Conservation (phyloP, 2,329 filamentous ascomycete genomes). For the Pseudogymnoascus sp. region DNA sequence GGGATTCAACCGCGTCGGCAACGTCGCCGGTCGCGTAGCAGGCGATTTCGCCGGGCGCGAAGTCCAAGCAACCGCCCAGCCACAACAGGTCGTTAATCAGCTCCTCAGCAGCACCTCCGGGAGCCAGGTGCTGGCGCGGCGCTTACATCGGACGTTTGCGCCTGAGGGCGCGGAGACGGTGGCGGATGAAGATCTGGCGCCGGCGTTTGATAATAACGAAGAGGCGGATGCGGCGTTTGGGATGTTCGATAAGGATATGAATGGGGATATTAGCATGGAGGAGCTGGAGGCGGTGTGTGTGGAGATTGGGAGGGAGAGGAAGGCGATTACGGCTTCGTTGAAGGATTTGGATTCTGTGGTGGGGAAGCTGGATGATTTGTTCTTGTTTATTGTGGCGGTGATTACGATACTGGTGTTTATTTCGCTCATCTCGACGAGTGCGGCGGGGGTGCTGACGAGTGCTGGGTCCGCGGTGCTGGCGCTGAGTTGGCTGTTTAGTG, state of each 20-base stretch:
- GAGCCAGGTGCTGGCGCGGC: conserved; percentile 75
- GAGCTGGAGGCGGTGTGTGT: conserved; percentile 90
- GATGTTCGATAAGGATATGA: conserved; percentile 95
- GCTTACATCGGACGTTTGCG: conserved; percentile 80
- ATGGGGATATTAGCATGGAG: conserved; percentile 92
- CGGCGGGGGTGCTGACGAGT: conserved; percentile 84
- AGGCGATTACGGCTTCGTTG: conserved; percentile 86
- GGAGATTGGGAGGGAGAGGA: conserved; percentile 89
- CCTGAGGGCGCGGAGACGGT: conserved; percentile 69
- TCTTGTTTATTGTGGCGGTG: conserved; percentile 76
- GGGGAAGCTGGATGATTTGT: conserved; percentile 78
- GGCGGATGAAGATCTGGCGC: conserved; percentile 65
- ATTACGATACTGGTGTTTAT: conserved; percentile 81
- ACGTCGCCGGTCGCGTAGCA: conserved; percentile 76
- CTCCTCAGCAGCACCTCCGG: conserved; percentile 65
- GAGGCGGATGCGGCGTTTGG: conserved; percentile 82
- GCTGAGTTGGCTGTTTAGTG: conserved; percentile 85
- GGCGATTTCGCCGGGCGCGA: conserved; percentile 82
- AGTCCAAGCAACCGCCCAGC: conserved; percentile 62
- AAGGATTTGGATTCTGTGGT: conserved; percentile 95
- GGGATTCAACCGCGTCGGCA: conserved; percentile 71
- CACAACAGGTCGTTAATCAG: conserved; percentile 74
- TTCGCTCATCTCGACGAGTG: conserved; percentile 80
- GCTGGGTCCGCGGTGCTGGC: conserved; percentile 82
- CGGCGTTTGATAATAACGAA: conserved; percentile 72